Percentiles rank a stretch among this genome's conserved stretches.
phyloP scores from a whole-genome alignment of 2,329 filamentous ascomycete genomes.

The Mycocentrospora acerina region DNA sequence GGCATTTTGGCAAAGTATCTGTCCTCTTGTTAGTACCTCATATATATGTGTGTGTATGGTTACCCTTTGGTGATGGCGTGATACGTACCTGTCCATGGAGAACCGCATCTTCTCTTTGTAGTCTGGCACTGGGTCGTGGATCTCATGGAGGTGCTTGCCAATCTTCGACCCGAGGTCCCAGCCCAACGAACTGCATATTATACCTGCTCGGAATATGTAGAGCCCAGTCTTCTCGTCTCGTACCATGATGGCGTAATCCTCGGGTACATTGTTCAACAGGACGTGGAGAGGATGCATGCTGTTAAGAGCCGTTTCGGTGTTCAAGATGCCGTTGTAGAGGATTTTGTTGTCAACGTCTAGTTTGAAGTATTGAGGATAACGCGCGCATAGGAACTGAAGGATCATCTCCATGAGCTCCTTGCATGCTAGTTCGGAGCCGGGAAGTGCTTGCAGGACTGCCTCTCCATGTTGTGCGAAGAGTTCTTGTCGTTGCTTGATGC shows the following conservation, averaged over 20 bases:
- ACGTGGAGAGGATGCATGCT: constrained; percentile 66
- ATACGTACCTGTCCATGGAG: constrained; percentile 74
- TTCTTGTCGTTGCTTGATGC: constrained; percentile 67
- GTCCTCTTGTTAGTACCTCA: neutral
- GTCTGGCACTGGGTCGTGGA: constrained; percentile 75
- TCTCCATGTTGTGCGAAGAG: constrained; percentile 66
- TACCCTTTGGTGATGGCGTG: neutral
- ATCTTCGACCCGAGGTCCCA: constrained; percentile 79
- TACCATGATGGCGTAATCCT: constrained; percentile 79
- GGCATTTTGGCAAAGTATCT: constrained; percentile 83
- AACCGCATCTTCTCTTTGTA: constrained; percentile 87
- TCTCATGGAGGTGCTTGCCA: constrained; percentile 66
- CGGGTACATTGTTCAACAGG: constrained; percentile 75
- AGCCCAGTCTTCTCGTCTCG: constrained; percentile 69
- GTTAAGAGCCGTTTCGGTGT: constrained; percentile 62
- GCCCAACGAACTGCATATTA: constrained; percentile 77
- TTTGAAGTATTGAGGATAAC: constrained; percentile 76
- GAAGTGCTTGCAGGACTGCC: constrained; percentile 66
- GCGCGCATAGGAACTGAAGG: constrained; percentile 73
- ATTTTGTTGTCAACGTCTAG: constrained; percentile 56
- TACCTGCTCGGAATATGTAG: constrained; percentile 73
- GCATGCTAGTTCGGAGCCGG: constrained; percentile 75
- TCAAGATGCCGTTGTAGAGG: constrained; percentile 70
- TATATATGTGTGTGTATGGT: too few species aligned
- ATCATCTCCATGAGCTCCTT: constrained; percentile 89